A percentile compares a stretch with the other conserved stretches of the same genome.
phyloP scores from a whole-genome alignment of 208 protist species.

The Trypanosoma conorhini region DNA sequence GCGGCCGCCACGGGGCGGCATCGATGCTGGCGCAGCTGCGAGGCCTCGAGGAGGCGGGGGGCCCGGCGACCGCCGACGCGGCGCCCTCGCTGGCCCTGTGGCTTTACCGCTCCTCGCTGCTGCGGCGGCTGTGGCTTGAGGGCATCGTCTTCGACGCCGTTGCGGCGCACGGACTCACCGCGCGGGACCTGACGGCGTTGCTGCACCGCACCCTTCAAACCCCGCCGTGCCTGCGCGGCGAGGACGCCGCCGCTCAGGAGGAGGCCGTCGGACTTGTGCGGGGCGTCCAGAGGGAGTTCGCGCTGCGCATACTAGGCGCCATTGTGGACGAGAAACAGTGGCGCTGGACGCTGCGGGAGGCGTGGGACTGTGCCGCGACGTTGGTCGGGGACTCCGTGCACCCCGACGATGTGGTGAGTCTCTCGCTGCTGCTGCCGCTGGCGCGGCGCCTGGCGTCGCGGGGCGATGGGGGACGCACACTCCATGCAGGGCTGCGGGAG shows the following conservation, averaged over 20 bases:
- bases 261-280: conserved; percentile 12
- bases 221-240: neutral
- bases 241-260: neutral
- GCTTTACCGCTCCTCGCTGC: conserved; percentile 16
- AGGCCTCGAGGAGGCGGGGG: neutral
- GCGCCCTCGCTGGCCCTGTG: conserved; percentile 15
- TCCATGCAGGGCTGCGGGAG: conserved; percentile 8
- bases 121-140: conserved; percentile 20
- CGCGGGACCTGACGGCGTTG: conserved; percentile 3
- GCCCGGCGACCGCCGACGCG: neutral
- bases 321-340: neutral
- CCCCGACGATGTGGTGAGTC: conserved; percentile 21
- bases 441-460: neutral
- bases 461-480: neutral
- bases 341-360: conserved; percentile 15
- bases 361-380: conserved; percentile 23
- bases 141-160: conserved; percentile 23
- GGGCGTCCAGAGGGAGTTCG: conserved; percentile 22
- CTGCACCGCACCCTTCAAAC: conserved; percentile 10
- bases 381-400: conserved; percentile 13
- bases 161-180: neutral
- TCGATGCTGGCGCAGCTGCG: conserved; percentile 1
- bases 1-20: neutral
- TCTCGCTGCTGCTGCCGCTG: conserved; percentile 16
- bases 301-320: neutral